Evolutionary conservation across 208 protist genomes (phyloP).

Genomic region (Leishmania gerbilli): DNA sequence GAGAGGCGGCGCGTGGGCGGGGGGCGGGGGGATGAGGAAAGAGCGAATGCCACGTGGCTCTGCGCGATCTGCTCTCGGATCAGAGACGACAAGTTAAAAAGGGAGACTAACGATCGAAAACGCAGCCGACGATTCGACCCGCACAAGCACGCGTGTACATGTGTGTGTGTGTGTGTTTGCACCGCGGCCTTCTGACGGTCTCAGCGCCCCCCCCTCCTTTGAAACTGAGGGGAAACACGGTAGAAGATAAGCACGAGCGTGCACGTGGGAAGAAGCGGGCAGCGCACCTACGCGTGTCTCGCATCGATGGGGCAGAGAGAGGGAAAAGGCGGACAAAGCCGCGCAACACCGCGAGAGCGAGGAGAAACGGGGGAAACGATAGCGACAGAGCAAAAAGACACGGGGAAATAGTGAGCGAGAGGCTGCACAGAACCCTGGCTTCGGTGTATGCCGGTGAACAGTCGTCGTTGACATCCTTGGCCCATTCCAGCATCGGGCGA

Average conservation of each 20-base stretch:
- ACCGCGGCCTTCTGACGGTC: not conserved
- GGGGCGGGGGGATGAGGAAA: not conserved
- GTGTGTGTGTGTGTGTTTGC: not conserved
- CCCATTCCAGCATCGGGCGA: not conserved
- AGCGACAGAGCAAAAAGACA: not conserved
- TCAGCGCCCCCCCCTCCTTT: not conserved
- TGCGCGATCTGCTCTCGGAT: no score
- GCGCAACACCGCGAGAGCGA: not conserved
- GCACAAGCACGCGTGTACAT: not conserved
- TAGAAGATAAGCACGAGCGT: slow-evolving; percentile 1
- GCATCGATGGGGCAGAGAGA: not conserved
- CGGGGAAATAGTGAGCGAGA: not conserved
- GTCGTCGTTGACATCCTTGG: not conserved
- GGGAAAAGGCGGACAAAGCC: not conserved
- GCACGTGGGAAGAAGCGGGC: not conserved
- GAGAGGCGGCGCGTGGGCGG: not conserved
- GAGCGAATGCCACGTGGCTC: not conserved
- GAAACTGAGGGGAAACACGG: not conserved
- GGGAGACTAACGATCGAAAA: not conserved
- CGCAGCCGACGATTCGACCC: no score
- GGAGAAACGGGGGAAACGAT: not conserved
- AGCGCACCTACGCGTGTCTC: not conserved
- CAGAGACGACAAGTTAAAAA: not conserved
- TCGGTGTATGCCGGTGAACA: not conserved
- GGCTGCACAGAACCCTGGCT: not conserved